Percentiles rank a stretch among this genome's conserved stretches.
phyloP scores from a whole-genome alignment of 352 stramenopile genomes.

The Pythium brassicae region DNA sequence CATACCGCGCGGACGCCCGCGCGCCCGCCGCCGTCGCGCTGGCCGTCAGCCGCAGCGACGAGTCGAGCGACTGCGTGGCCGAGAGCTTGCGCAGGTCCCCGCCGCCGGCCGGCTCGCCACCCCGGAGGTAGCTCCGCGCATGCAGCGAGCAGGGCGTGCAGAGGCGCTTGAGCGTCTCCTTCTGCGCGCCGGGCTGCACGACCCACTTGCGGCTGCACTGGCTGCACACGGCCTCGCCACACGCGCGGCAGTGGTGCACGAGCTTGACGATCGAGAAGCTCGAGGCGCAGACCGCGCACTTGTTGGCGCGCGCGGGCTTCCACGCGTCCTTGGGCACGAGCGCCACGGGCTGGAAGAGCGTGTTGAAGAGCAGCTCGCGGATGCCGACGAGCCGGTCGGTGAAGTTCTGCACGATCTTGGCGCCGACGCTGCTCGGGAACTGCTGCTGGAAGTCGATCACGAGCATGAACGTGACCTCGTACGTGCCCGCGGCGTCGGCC shows the following conservation, averaged over 20 bases:
- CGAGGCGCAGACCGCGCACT: slow-evolving; percentile 61
- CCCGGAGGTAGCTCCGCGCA: slow-evolving; percentile 51
- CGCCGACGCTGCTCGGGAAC: slow-evolving; percentile 48
- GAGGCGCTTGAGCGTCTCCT: slow-evolving; percentile 64
- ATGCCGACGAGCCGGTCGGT: slow-evolving; percentile 75
- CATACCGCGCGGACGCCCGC: background rate
- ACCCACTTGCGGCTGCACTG: slow-evolving; percentile 83
- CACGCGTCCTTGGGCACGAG: slow-evolving; percentile 57
- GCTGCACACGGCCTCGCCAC: slow-evolving; percentile 73
- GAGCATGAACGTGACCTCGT: slow-evolving; percentile 84
- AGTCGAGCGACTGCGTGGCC: slow-evolving; percentile 10
- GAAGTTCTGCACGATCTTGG: slow-evolving; percentile 78
- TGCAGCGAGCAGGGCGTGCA: slow-evolving; percentile 80
- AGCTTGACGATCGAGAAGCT: slow-evolving; percentile 73
- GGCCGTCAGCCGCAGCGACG: slow-evolving; percentile 18
- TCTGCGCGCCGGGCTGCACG: slow-evolving; percentile 52
- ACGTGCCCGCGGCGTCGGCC: slow-evolving; percentile 29
- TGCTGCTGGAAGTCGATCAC: slow-evolving; percentile 85
- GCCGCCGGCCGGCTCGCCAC: slow-evolving; percentile 23
- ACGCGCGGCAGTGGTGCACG: slow-evolving; percentile 79
- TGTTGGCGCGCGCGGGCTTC: slow-evolving; percentile 52
- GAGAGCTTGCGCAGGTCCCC: slow-evolving; percentile 6
- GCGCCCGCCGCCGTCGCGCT: background rate
- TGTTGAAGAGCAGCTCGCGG: slow-evolving; percentile 80
- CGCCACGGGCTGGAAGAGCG: slow-evolving; percentile 67